phyloP scores from a whole-genome alignment of 192 early-diverging fungal species.

The Phlyctochytrium bullatum region DNA sequence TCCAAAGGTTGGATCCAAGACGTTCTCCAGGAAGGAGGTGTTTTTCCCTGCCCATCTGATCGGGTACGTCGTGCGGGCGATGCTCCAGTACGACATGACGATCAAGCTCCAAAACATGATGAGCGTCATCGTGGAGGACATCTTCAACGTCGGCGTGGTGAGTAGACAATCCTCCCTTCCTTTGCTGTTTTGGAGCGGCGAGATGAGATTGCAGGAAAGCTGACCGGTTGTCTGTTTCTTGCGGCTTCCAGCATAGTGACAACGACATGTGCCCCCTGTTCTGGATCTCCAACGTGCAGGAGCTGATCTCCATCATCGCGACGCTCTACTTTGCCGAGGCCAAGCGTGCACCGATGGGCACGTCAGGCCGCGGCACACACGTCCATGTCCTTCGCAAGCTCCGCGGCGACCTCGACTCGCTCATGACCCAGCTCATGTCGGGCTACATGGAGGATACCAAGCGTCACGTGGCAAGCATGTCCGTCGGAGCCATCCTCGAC shows the following conservation, averaged over 20 bases:
- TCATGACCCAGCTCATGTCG: slow-evolving; percentile 81
- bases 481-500: slow-evolving; percentile 83
- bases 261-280: slow-evolving; percentile 71
- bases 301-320: slow-evolving; percentile 74
- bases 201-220: no score
- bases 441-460: slow-evolving; percentile 85
- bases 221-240: no score
- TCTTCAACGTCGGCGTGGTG: no score
- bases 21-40: neutral
- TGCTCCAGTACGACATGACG: slow-evolving; percentile 7
- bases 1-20: no score
- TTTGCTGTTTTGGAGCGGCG: no score
- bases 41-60: slow-evolving; percentile 8
- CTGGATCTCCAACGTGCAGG: slow-evolving; percentile 90
- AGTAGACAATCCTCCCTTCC: no score
- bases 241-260: slow-evolving; percentile 43
- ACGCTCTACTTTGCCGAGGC: slow-evolving; percentile 26
- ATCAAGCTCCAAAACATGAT: slow-evolving; percentile 9
- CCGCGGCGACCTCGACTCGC: slow-evolving; percentile 75
- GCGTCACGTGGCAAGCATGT: slow-evolving; percentile 78
- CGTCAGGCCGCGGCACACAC: slow-evolving; percentile 54
- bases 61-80: neutral
- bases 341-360: slow-evolving; percentile 30
- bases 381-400: slow-evolving; percentile 70
- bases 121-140: no score